phyloP scores from a whole-genome alignment of 345 rosid species.

The Zanthoxylum bungeanum region DNA sequence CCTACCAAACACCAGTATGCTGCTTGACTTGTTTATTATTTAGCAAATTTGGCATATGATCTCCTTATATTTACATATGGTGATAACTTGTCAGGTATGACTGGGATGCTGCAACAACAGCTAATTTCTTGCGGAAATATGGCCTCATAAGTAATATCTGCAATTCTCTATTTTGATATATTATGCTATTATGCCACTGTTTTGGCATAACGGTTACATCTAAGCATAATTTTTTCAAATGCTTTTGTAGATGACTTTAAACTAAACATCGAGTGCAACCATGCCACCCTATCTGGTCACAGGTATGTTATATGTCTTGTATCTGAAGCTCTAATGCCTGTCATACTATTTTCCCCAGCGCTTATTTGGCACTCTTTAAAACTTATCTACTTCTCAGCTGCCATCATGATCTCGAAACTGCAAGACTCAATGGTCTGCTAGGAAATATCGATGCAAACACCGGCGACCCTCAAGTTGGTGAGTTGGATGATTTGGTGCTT shows the following conservation, averaged over 20 bases:
- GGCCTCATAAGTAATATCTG: conserved; percentile 56
- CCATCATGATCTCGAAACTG: conserved; percentile 93
- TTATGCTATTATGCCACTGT: background rate
- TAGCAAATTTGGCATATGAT: background rate
- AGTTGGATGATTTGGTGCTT: background rate
- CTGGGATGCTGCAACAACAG: conserved; percentile 98
- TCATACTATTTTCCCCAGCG: background rate
- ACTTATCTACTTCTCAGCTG: conserved; percentile 43
- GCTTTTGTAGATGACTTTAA: conserved; percentile 58
- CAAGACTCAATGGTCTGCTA: conserved; percentile 78
- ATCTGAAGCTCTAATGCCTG: background rate
- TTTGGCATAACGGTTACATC: background rate
- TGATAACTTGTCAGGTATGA: conserved; percentile 52
- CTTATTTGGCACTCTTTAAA: background rate
- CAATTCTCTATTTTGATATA: background rate
- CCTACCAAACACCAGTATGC: conserved; percentile 88
- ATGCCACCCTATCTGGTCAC: conserved; percentile 96
- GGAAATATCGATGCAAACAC: conserved; percentile 95
- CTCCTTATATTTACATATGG: background rate
- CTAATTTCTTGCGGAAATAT: conserved; percentile 80
- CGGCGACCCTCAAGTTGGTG: conserved; percentile 92
- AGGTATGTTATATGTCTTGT: conserved; percentile 34
- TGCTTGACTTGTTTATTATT: background rate
- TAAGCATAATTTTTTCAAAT: background rate
- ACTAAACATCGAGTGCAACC: conserved; percentile 92